Evolutionary conservation across 2,329 filamentous ascomycete species (phyloP).

Genomic region (Byssochlamys sp.): DNA sequence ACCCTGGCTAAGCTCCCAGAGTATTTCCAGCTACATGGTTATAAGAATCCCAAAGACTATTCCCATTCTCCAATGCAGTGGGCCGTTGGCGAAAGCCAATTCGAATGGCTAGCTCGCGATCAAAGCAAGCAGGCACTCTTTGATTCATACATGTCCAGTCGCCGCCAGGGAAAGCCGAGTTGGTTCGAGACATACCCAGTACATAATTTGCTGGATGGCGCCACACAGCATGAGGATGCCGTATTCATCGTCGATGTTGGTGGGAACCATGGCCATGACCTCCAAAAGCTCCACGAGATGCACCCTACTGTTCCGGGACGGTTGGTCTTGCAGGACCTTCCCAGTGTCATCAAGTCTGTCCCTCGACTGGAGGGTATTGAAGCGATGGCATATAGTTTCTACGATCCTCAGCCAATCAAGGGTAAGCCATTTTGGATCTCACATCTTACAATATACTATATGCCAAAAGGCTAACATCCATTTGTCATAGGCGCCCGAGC

Average conservation of each 20-base stretch:
- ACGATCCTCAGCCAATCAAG: constrained; percentile 23
- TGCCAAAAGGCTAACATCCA: neutral
- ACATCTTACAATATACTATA: neutral
- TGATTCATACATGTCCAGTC: constrained; percentile 26
- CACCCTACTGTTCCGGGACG: constrained; percentile 24
- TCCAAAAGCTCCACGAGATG: constrained; percentile 20
- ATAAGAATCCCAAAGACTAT: constrained; percentile 20
- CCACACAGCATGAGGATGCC: constrained; percentile 12
- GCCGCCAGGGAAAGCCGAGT: constrained; percentile 18
- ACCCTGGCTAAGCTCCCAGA: constrained; percentile 21
- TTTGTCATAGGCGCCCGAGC: constrained; percentile 16
- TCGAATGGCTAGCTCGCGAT: constrained; percentile 22
- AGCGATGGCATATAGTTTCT: constrained; percentile 25
- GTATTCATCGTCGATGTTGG: constrained; percentile 30
- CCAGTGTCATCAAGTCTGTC: constrained; percentile 14
- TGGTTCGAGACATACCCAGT: constrained; percentile 26
- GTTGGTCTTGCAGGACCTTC: constrained; percentile 34
- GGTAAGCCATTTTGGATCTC: constrained; percentile 7
- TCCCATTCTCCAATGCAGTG: constrained; percentile 21
- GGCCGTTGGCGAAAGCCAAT: constrained; percentile 24
- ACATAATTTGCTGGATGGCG: constrained; percentile 4
- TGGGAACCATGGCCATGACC: constrained; percentile 33
- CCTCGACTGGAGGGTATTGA: constrained; percentile 12
- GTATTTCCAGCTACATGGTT: constrained; percentile 19
- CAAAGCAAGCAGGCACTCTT: constrained; percentile 18